These are phyloP conservation scores for Thielaviopsis euricoi DNA, from an alignment of 2,329 filamentous ascomycete species.

Conservation along the genomic window DNA sequence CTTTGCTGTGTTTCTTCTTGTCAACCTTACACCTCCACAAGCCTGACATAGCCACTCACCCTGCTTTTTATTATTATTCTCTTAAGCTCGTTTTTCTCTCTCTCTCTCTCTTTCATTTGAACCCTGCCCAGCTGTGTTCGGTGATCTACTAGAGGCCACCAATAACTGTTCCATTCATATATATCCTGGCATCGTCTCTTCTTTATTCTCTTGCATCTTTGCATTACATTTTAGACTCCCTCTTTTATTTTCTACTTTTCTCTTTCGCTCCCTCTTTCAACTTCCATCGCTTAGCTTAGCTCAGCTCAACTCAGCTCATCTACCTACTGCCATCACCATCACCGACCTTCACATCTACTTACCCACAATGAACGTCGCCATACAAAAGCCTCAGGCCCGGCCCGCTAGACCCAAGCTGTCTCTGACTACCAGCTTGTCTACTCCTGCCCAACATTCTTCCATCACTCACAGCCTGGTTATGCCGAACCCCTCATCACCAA, in stretches of 20 bases:
- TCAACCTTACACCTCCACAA: background rate
- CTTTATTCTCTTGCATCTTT: background rate
- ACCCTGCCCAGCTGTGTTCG: background rate
- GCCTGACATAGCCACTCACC: background rate
- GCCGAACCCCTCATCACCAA: constrained; percentile 41
- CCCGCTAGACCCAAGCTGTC: constrained; percentile 16
- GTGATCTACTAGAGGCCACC: background rate
- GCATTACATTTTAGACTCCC: background rate
- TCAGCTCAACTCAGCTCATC: too few species aligned
- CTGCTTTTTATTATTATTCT: too few species aligned
- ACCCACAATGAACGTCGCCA: constrained; percentile 8
- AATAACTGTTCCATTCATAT: background rate
- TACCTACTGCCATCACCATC: background rate
- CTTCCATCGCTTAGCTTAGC: too few species aligned
- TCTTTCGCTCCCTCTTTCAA: background rate
- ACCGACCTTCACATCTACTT: background rate
- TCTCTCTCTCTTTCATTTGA: background rate
- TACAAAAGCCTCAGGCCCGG: constrained; percentile 2
- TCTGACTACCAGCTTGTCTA: constrained; percentile 28
- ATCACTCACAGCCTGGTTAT: constrained; percentile 27
- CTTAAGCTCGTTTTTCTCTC: too few species aligned
- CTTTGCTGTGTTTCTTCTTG: background rate
- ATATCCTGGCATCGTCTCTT: background rate
- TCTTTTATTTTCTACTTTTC: background rate
- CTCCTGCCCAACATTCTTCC: background rate